Base-by-base conservation (phyloP, 176 grass and related monocot genomes). In the Carex myosuroides region DNA sequence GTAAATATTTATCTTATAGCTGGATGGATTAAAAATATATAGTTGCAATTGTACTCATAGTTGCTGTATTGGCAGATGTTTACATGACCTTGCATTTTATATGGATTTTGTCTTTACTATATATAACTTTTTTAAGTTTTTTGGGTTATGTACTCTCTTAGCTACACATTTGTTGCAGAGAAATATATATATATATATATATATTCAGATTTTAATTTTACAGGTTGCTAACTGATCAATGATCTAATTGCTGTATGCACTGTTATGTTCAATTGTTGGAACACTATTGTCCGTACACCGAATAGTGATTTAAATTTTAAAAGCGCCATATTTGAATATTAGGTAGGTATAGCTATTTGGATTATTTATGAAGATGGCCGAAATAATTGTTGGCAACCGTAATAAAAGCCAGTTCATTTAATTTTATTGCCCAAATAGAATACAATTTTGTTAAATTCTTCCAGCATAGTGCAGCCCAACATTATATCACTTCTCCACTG, bases 311-410 rank as follows among this genome's bases (percentile, higher is more conserved):
- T 24, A 29, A 75, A 24, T 22, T 75, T 52, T 50, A 75, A 75
- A 75, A 75, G 22, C 20, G 0, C 44, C 20, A 30, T 39, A 44
- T 75, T 75, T 75, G 70, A 75, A 75, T 75, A 75, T 75, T 54
- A 52, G 20, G 46, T 53, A 26, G 20, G 46, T 75, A 52, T 14
- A 75, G 1, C 64, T 35, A 26, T 75, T 53, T 75, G 46, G 42
- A 74, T 74, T 53, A 53, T 75, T 75, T 75, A 75, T 75, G 46
- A 29, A 75, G 70, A 54, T 78, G 48, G 48, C 73, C 73, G 50
- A 78, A 78, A 78, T 78, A 78, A 78, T 78, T 78, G 73, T 78
- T 77, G 50, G 73, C 14, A 32, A 78, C 73, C 50, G 52, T 35
- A 78, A 78, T 78, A 78, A 57, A 78, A 55, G 48, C 72, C 13